A percentile compares a stretch with the other conserved stretches of the same genome.
phyloP scores from a whole-genome alignment of 345 rosid species.

The Gossypium rotundifolium region DNA sequence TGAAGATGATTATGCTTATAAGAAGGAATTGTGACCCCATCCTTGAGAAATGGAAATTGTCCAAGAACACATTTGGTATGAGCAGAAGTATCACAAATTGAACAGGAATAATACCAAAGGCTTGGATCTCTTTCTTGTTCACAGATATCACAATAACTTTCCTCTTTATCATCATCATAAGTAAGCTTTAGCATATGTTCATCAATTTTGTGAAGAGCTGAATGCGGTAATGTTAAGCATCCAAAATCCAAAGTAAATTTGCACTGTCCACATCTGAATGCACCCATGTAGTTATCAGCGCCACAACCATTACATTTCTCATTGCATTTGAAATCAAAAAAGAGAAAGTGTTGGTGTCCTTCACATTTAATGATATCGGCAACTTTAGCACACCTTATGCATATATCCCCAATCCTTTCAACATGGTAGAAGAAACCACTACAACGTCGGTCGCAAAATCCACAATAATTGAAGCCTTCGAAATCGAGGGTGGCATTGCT shows the following conservation, averaged over 20 bases:
- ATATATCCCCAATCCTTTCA: fast-evolving
- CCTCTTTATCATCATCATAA: neutral
- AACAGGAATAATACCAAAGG: neutral
- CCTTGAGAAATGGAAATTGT: too few species aligned
- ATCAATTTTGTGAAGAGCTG: neutral
- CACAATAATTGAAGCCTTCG: fast-evolving
- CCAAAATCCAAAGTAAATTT: neutral
- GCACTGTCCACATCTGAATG: neutral
- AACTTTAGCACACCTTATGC: neutral
- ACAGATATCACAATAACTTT: neutral
- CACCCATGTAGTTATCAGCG: too few species aligned
- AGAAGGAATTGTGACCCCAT: too few species aligned
- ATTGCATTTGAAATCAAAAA: neutral
- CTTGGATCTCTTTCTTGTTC: neutral
- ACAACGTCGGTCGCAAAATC: fast-evolving
- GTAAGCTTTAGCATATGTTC: neutral
- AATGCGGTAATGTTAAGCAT: neutral
- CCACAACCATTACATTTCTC: neutral
- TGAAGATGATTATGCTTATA: too few species aligned
- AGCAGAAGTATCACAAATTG: too few species aligned
- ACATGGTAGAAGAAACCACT: neutral
- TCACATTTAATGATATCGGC: neutral
- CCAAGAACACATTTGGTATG: too few species aligned
- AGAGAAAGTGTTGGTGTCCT: neutral
- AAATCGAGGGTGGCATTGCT: fast-evolving